Evolutionary conservation across 164 flowering plant species (phyloP), one percentile per base, ranked within the genome.

Genomic region (Hamamelis virginiana): DNA sequence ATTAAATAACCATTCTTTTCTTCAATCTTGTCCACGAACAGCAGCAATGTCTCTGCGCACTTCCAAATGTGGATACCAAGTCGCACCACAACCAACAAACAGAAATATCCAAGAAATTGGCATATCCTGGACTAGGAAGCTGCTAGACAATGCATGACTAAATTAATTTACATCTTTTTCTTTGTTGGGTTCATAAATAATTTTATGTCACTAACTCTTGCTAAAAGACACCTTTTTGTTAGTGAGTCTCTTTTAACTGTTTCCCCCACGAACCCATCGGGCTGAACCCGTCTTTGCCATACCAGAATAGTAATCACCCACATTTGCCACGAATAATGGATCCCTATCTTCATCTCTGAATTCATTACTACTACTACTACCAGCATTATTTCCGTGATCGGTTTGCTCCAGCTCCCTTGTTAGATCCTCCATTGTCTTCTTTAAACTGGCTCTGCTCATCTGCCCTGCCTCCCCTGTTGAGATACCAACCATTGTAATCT

Each of bases 261-360:
- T 73, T 69, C 78, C 75, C 14, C 77, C 79, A 48, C 84, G 85
- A 57, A 85, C 79, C 86, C 82, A 84, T 64, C 86, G 78, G 44
- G 83, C 55, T 23, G 93, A 78, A 63, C 87, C 80, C 0, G 83
- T 72, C 77, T 78, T 86, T n/a, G 84, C 65, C 68, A 81, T 50
- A 19, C 85, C 77, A 3, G 91, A 77, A 72, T 79, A 74, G 73
- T 83, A 85, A 75, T 87, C 92, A 61, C 94, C 96, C 22, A 95
- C 89, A 78, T 92, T 92, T 33, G 99, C 97, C 6, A 95, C 97
- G 73, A 95, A 95, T 9, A 95, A 80, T 1, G 98, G 98, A 82
- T 95, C 97, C 74, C 93, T 83, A 28, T 89, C 90, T 70, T 88
- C 90, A 15, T 38, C 18, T 60, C 67, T 65, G 43, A 15, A 19